Evolutionary conservation across 768 basidiomycete species (phyloP).

Genomic region (Mycena metata): DNA sequence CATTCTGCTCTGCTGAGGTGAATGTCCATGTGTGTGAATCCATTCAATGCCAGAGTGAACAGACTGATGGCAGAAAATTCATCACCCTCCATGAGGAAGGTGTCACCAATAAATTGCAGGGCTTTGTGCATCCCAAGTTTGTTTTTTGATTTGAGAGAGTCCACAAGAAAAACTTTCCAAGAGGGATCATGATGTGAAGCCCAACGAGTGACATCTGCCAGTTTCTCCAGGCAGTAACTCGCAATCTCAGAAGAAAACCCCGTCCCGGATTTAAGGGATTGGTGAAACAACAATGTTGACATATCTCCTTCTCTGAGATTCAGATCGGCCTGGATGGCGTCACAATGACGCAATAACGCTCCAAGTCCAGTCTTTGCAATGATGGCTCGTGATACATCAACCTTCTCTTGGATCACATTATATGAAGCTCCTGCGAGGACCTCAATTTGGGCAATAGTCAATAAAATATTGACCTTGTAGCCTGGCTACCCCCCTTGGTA

Average conservation of each 20-base stretch:
- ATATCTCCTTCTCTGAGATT: background rate
- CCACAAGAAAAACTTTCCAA: background rate
- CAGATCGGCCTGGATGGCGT: background rate
- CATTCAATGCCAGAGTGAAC: background rate
- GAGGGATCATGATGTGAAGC: background rate
- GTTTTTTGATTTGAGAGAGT: background rate
- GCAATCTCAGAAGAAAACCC: background rate
- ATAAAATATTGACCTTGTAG: background rate
- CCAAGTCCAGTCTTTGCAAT: background rate
- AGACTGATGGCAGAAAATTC: background rate
- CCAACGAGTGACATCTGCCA: background rate
- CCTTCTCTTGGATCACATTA: background rate
- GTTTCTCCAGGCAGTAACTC: background rate
- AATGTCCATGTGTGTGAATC: background rate
- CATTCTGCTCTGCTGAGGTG: background rate
- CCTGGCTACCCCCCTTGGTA: background rate
- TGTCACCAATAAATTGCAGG: background rate
- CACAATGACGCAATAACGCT: background rate
- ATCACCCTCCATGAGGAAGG: background rate
- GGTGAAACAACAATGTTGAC: background rate
- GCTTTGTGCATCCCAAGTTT: background rate
- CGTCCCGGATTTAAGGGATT: background rate
- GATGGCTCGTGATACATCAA: background rate
- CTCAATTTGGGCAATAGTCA: background rate
- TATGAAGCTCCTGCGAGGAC: background rate